Conservation (phyloP, 2,329 filamentous ascomycete species). For the Albophoma yamanashiensis region DNA sequence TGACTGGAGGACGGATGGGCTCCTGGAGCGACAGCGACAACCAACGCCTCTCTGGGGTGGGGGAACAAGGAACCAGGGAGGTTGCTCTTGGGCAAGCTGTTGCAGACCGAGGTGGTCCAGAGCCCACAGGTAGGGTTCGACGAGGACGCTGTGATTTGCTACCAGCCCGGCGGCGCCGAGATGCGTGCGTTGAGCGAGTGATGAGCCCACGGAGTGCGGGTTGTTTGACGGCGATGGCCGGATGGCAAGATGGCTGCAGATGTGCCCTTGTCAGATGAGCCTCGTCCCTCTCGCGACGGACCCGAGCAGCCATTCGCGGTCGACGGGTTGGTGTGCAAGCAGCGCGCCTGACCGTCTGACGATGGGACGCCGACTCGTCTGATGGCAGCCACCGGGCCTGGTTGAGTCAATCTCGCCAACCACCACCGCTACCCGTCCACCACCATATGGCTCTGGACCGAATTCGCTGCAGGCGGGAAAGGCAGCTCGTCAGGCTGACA, state of each 20-base stretch:
- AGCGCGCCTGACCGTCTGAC: neutral
- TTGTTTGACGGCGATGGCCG: neutral
- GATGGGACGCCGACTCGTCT: neutral
- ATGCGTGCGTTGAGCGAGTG: neutral
- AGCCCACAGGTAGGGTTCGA: neutral
- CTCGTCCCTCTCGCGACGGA: neutral
- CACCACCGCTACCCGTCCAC: too few relatives aligned
- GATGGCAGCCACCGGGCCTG: neutral
- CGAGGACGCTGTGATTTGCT: conserved; percentile 1
- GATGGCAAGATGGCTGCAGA: neutral
- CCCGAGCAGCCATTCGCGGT: neutral
- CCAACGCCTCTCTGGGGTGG: neutral
- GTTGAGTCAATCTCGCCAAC: neutral
- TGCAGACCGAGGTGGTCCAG: neutral
- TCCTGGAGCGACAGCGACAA: neutral
- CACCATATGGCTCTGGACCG: too few relatives aligned
- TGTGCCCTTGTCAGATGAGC: neutral
- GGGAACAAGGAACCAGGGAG: neutral
- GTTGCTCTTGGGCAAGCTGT: neutral
- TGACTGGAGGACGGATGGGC: neutral
- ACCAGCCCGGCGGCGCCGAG: neutral
- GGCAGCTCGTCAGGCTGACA: neutral
- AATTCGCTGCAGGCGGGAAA: neutral
- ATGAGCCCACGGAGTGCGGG: neutral
- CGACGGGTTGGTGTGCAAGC: neutral